Conservation (phyloP, 345 rosid genomes). For the Bruguiera sexangula region DNA sequence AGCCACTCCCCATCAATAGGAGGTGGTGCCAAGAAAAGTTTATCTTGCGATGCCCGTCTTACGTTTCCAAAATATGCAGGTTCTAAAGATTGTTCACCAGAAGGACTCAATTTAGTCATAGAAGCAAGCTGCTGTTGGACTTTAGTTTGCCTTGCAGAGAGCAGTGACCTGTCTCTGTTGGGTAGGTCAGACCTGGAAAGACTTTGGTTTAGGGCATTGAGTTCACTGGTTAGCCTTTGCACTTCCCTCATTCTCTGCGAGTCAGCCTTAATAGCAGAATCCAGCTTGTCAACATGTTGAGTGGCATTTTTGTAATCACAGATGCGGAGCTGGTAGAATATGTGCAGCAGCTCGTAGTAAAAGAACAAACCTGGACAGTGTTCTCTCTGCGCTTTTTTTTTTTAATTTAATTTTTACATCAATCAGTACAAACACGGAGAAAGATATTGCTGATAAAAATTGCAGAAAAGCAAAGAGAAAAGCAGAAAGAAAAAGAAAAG, state of each 20-base stretch:
- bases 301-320: slow-evolving; percentile 91
- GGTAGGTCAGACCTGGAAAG: slow-evolving; percentile 63
- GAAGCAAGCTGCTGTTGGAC: slow-evolving; percentile 52
- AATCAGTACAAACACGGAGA: neutral
- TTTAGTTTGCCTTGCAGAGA: slow-evolving; percentile 47
- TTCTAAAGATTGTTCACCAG: slow-evolving; percentile 44
- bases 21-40: slow-evolving; percentile 74
- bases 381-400: slow-evolving; percentile 40
- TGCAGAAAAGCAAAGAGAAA: neutral
- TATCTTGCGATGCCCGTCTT: slow-evolving; percentile 54
- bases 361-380: slow-evolving; percentile 74
- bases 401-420: neutral
- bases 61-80: slow-evolving; percentile 60
- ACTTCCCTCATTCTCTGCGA: slow-evolving; percentile 43
- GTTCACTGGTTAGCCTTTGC: slow-evolving; percentile 55
- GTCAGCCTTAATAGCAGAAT: slow-evolving; percentile 83
- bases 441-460: neutral
- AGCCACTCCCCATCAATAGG: slow-evolving; percentile 96
- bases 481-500: neutral
- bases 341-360: slow-evolving; percentile 86
- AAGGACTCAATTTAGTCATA: slow-evolving; percentile 29
- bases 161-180: slow-evolving; percentile 57
- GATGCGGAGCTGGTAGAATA: slow-evolving; percentile 74
- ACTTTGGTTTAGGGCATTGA: slow-evolving; percentile 60
- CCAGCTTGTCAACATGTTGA: slow-evolving; percentile 81